phyloP scores from a whole-genome alignment of 345 rosid species.

The Gossypium australe region DNA sequence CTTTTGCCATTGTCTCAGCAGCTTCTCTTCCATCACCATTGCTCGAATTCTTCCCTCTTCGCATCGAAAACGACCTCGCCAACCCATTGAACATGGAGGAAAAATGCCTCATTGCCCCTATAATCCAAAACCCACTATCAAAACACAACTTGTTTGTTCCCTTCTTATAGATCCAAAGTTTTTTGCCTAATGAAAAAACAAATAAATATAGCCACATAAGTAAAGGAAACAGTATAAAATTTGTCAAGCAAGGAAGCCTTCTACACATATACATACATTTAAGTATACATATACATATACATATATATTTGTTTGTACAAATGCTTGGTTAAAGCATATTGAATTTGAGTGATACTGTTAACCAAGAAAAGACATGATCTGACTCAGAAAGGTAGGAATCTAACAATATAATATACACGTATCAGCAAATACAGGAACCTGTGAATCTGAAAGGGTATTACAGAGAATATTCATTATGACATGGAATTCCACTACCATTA shows the following conservation, averaged over 20 bases:
- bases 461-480: constrained; percentile 38
- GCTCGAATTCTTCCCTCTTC: constrained; percentile 42
- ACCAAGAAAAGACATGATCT: constrained; percentile 29
- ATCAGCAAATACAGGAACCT: constrained; percentile 24
- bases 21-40: constrained; percentile 52
- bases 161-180: constrained; percentile 22
- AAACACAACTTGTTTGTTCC: background rate
- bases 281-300: background rate
- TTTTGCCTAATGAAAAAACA: constrained; percentile 18
- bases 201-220: constrained; percentile 8
- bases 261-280: background rate
- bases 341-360: constrained; percentile 17
- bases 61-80: constrained; percentile 45
- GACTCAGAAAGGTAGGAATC: constrained; percentile 39
- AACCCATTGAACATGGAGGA: constrained; percentile 79
- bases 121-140: constrained; percentile 4
- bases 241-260: constrained; percentile 21
- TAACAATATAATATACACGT: constrained; percentile 22
- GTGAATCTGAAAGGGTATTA: constrained; percentile 33
- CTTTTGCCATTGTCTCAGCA: constrained; percentile 64
- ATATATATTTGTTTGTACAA: constrained; percentile 11
- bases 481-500: constrained; percentile 43
- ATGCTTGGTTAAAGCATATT: constrained; percentile 27
- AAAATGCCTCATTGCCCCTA: constrained; percentile 56
- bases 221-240: constrained; percentile 26